Evolutionary conservation across 257 asterid species (phyloP).

Genomic region (Solanum chiquidenum): DNA sequence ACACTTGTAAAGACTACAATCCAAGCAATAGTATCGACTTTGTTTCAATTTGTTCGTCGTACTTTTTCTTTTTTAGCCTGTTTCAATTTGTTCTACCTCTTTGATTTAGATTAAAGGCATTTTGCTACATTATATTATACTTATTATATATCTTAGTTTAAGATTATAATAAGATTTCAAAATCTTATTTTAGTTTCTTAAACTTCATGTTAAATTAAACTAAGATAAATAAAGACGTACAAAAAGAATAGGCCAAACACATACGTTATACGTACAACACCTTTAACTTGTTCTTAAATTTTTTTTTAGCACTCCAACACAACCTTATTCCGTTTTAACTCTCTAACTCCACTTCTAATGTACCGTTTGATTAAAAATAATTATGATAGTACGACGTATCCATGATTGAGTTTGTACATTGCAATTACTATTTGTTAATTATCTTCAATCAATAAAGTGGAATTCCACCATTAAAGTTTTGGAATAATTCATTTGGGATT

Average conservation of each 20-base stretch:
- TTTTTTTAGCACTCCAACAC: not conserved
- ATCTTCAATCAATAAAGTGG: not conserved
- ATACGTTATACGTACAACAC: no score
- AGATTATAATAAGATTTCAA: not conserved
- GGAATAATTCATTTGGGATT: not conserved
- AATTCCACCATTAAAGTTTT: not conserved
- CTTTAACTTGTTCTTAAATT: not conserved
- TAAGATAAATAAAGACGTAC: not conserved
- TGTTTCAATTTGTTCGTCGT: not conserved
- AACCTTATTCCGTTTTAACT: not conserved
- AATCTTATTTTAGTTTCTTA: not conserved
- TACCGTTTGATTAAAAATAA: no score
- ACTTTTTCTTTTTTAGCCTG: not conserved
- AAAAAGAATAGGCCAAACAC: not conserved
- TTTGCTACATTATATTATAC: not conserved
- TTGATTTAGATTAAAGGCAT: not conserved
- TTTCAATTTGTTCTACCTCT: not conserved
- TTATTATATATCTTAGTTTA: not conserved
- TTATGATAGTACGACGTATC: not conserved
- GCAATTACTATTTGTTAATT: not conserved
- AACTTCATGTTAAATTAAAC: not conserved
- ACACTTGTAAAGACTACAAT: slow-evolving; percentile 33
- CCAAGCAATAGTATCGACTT: not conserved
- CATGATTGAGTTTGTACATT: not conserved
- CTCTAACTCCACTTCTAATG: no score